Percentiles rank a stretch among this genome's conserved stretches.
Evolutionary conservation across 2,329 filamentous ascomycete genomes (phyloP).

Genomic region (Penicillium griseofulvum): DNA sequence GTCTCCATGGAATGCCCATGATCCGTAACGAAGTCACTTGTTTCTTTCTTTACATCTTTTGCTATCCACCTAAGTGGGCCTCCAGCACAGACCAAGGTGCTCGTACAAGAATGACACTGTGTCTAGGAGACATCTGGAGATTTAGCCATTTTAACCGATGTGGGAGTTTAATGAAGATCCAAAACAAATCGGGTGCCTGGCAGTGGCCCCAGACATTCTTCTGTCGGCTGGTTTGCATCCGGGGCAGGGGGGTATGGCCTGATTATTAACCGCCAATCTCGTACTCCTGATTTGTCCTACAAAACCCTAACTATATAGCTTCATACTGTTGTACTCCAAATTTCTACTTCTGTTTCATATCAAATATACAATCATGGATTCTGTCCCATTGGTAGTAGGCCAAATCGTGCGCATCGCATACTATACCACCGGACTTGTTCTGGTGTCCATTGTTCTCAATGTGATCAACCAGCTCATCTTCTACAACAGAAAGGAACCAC

Average conservation of each 20-base stretch:
- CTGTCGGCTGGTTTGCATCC: neutral
- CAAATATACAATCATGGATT: slow-evolving; percentile 9
- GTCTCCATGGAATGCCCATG: slow-evolving; percentile 22
- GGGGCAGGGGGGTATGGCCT: slow-evolving; percentile 3
- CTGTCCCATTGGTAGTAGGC: slow-evolving; percentile 11
- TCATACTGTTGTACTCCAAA: neutral
- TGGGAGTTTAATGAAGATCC: neutral
- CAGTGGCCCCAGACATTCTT: neutral
- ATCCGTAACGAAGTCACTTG: slow-evolving; percentile 26
- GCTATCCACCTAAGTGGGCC: neutral
- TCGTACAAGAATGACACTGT: too few species aligned
- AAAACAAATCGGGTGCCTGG: slow-evolving; percentile 1
- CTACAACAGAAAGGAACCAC: slow-evolving; percentile 73
- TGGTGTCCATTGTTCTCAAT: slow-evolving; percentile 66
- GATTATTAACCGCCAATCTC: slow-evolving; percentile 19
- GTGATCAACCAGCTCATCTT: slow-evolving; percentile 72
- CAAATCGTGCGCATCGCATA: slow-evolving; percentile 15
- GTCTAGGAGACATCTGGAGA: too few species aligned
- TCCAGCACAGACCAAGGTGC: neutral
- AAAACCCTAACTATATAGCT: slow-evolving; percentile 4
- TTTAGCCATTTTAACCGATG: too few species aligned
- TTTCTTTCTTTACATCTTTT: slow-evolving; percentile 5
- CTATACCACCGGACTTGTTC: slow-evolving; percentile 43
- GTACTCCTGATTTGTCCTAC: slow-evolving; percentile 20
- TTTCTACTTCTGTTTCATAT: neutral